These are phyloP conservation scores for Coleophoma eucalyptorum DNA, from an alignment of 2,329 filamentous ascomycete species.

Conservation along the genomic window DNA sequence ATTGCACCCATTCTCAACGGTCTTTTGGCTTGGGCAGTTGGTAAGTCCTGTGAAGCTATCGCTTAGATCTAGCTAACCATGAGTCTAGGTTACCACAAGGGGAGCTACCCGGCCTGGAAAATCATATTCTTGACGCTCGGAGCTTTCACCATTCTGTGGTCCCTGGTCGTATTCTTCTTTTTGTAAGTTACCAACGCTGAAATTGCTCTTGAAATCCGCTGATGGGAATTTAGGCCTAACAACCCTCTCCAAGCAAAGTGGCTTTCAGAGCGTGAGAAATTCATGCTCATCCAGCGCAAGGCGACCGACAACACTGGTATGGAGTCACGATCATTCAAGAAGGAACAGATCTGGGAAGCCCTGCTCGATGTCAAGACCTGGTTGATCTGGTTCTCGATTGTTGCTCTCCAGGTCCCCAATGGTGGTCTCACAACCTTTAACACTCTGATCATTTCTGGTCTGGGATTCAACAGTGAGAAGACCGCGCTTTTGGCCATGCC, in stretches of 20 bases:
- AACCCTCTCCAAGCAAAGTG: slow-evolving; percentile 39
- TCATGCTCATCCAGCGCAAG: slow-evolving; percentile 42
- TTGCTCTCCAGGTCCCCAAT: slow-evolving; percentile 46
- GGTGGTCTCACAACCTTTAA: slow-evolving; percentile 52
- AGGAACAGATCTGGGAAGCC: slow-evolving; percentile 29
- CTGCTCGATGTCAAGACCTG: slow-evolving; percentile 34
- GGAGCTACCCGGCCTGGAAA: slow-evolving; percentile 20
- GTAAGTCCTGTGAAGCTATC: neutral
- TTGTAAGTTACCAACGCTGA: slow-evolving; percentile 4
- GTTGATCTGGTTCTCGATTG: slow-evolving; percentile 18
- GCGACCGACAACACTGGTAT: slow-evolving; percentile 8
- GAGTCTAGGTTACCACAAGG: slow-evolving; percentile 11
- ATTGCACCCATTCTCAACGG: slow-evolving; percentile 21
- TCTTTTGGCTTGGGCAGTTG: slow-evolving; percentile 18
- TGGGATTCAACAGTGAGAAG: slow-evolving; percentile 37
- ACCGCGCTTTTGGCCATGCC: slow-evolving; percentile 41
- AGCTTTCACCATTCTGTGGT: slow-evolving; percentile 18
- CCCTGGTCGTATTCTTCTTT: slow-evolving; percentile 15
- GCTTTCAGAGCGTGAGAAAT: slow-evolving; percentile 33
- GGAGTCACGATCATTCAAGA: slow-evolving; percentile 8
- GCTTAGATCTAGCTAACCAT: neutral
- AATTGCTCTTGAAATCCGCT: neutral
- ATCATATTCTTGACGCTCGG: slow-evolving; percentile 22
- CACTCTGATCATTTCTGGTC: slow-evolving; percentile 22
- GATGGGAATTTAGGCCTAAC: slow-evolving; percentile 29